A percentile compares a stretch with the other conserved stretches of the same genome.
Evolutionary conservation across 176 grass and related monocot species (phyloP).

Genomic region (Dactylis glomerata): DNA sequence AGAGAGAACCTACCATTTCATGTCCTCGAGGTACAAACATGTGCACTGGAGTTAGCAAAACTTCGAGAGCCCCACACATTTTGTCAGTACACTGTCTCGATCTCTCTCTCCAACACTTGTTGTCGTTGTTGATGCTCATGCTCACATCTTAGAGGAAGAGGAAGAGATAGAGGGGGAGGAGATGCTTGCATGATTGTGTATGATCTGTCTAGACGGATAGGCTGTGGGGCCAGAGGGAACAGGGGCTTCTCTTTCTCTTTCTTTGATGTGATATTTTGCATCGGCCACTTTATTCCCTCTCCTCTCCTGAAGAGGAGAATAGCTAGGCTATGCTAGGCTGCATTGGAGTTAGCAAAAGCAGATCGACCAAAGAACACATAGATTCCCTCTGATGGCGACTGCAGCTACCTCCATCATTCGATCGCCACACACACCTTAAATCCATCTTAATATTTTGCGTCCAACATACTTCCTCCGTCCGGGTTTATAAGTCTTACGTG

Average conservation of each 20-base stretch:
- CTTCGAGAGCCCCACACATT: neutral
- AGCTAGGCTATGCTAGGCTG: conserved; percentile 30
- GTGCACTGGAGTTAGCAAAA: neutral
- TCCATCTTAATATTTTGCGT: neutral
- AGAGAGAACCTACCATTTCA: neutral
- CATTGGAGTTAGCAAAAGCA: conserved; percentile 94
- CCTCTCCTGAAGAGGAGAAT: conserved; percentile 20
- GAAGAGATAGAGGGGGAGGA: neutral
- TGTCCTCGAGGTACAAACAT: neutral
- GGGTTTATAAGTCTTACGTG: too few relatives aligned
- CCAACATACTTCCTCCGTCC: too few relatives aligned
- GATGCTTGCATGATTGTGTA: conserved; percentile 42
- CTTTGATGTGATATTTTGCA: conserved; percentile 69
- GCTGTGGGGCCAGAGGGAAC: conserved; percentile 3
- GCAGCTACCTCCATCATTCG: conserved; percentile 7
- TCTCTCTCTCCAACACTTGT: neutral
- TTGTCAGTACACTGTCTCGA: conserved; percentile 9
- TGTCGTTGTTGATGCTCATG: neutral
- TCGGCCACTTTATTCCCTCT: conserved; percentile 66
- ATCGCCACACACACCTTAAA: neutral
- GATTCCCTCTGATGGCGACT: conserved; percentile 69
- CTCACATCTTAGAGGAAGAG: neutral
- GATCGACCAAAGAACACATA: conserved; percentile 50
- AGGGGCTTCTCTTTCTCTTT: conserved; percentile 62
- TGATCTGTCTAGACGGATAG: conserved; percentile 32